Evolutionary conservation across 2,329 filamentous ascomycete species (phyloP), one percentile per base, ranked within the genome.

Genomic region (Lasiodiplodia gonubiensis): DNA sequence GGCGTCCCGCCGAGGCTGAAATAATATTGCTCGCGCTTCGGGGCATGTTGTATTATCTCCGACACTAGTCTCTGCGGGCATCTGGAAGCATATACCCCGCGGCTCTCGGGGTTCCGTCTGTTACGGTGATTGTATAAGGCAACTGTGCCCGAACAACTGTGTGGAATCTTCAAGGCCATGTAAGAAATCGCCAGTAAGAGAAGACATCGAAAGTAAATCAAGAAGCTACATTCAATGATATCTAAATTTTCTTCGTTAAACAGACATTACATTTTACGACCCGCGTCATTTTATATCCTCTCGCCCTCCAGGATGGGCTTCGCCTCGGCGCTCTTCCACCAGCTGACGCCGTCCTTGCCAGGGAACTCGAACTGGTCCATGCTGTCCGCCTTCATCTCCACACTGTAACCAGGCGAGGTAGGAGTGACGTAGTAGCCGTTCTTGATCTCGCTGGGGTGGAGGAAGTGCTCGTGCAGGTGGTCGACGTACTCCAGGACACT

Each of bases 391-490:
- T 92, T 94, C 93, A 97, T 97, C 87, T 97, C 92, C 2, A 97
- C 93, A 75, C 91, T 94, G 79, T 97, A 97, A 0, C 93, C 93
- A 0, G 93, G 86, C 76, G 93, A 89, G 70, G 82, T 89, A 0
- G 94, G 93, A 0, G 94, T 97, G 71, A 91, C 90, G 81, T 96
- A 96, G 80, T 93, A 95, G 4, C 93, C 94, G 71, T 93, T 89
- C 80, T 89, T 88, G 74, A 97, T 92, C 67, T 90, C 86, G 2
- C 89, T 86, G 0, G 93, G 93, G 79, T 97, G 86, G 75, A 92
- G 83, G 78, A 97, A 97, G 81, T 97, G 93, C 85, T 97, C 93
- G 80, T 97, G 94, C 75, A 97, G 81, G 80, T 97, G 92, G 77
- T 97, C 93, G 27, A 97, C 93, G 79, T 94, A 97, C 83, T 97